A percentile compares a stretch with the other conserved stretches of the same genome.
These are phyloP conservation scores for Leishmania braziliensis DNA, from an alignment of 208 protist species.

Conservation along the genomic window DNA sequence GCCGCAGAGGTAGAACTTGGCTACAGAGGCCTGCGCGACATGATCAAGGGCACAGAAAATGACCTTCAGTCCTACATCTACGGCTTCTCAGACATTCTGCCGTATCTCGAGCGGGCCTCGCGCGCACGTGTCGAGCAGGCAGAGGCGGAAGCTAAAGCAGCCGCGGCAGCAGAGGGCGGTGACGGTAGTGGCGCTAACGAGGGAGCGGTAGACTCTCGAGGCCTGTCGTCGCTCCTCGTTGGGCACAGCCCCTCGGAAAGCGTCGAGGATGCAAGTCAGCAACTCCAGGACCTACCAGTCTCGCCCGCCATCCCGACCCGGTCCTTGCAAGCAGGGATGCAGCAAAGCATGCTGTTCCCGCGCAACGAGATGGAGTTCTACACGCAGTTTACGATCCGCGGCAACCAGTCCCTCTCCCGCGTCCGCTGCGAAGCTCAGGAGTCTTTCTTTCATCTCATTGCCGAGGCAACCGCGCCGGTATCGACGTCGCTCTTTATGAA, in stretches of 20 bases:
- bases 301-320: constrained; percentile 22
- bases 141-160: constrained; percentile 24
- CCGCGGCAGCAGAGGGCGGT: not conserved
- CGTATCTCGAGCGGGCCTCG: constrained; percentile 25
- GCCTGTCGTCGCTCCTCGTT: not conserved
- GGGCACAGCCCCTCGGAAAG: not conserved
- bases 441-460: constrained; percentile 38
- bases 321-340: constrained; percentile 17
- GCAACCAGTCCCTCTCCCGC: constrained; percentile 33
- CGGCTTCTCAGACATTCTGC: constrained; percentile 31
- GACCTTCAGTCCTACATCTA: constrained; percentile 49
- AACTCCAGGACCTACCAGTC: not conserved
- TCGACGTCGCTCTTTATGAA: constrained; percentile 49
- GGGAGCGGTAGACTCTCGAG: not conserved
- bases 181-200: not conserved
- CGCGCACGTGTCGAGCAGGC: constrained; percentile 25
- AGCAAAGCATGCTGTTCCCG: constrained; percentile 25
- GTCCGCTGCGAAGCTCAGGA: constrained; percentile 32
- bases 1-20: constrained; percentile 51
- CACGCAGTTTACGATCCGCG: constrained; percentile 37
- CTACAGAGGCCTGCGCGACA: constrained; percentile 34
- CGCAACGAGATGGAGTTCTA: constrained; percentile 32
- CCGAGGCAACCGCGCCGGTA: constrained; percentile 40
- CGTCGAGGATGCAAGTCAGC: not conserved
- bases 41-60: constrained; percentile 49